Evolutionary conservation across 306 rosid genomes (phyloP).

Genomic region (Pyrus communis): DNA sequence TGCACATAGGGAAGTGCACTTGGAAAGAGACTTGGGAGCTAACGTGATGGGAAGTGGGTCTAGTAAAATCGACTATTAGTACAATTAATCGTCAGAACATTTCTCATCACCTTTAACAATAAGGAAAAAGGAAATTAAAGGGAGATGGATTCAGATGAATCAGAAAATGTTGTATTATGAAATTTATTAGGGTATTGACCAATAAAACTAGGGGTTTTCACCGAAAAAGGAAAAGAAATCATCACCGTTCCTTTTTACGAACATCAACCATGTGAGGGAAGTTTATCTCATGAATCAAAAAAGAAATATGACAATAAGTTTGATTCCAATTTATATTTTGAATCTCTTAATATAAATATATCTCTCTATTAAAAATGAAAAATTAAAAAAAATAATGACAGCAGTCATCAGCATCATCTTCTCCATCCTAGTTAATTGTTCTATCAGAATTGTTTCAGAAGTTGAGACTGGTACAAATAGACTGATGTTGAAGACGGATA

Average conservation of each 20-base stretch:
- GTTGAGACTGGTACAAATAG: slow-evolving; percentile 33
- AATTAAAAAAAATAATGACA: too few relatives aligned
- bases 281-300: not conserved
- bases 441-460: slow-evolving; percentile 24
- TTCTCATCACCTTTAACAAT: slow-evolving; percentile 7
- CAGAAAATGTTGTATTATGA: not conserved
- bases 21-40: slow-evolving; percentile 23
- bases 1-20: slow-evolving; percentile 15
- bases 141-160: not conserved
- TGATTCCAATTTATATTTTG: too few relatives aligned
- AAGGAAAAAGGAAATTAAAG: not conserved
- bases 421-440: not conserved
- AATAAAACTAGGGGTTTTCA: not conserved
- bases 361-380: too few relatives aligned
- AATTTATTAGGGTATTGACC: not conserved
- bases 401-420: not conserved
- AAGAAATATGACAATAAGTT: too few relatives aligned
- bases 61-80: slow-evolving; percentile 4
- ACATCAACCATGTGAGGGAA: not conserved
- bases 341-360: too few relatives aligned
- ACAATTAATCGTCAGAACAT: slow-evolving; percentile 10
- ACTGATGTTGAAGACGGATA: slow-evolving; percentile 29
- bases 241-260: too few relatives aligned
- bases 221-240: not conserved
- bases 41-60: slow-evolving; percentile 17